These are phyloP conservation scores for Tremellales sp. DNA, from an alignment of 1,284 basidiomycete genomes.

Conservation along the genomic window DNA sequence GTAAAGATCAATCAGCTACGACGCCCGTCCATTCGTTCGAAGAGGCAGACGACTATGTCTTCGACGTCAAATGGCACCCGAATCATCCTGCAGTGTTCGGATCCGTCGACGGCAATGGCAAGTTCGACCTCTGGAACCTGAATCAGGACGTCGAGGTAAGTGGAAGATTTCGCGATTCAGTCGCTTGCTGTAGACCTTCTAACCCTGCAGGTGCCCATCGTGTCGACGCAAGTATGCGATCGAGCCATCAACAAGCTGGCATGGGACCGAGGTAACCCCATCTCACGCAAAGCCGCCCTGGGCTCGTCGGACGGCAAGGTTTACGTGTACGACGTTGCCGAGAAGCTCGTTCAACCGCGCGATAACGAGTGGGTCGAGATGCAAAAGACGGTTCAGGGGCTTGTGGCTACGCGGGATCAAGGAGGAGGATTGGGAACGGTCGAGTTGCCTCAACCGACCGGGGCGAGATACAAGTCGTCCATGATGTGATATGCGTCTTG, in stretches of 20 bases:
- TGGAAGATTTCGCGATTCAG: conserved; percentile 9
- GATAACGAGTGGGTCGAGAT: conserved; percentile 86
- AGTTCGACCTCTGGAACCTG: conserved; percentile 95
- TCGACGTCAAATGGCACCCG: conserved; percentile 97
- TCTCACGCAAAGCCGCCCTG: conserved; percentile 65
- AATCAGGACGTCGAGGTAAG: conserved; percentile 89
- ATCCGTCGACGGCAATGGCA: conserved; percentile 86
- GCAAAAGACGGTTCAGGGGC: conserved; percentile 64
- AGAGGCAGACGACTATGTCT: conserved; percentile 97
- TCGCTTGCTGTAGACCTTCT: not conserved
- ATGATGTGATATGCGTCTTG: conserved; percentile 2
- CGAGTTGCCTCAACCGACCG: not conserved
- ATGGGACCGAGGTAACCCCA: conserved; percentile 82
- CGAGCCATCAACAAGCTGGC: conserved; percentile 90
- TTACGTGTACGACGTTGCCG: conserved; percentile 92
- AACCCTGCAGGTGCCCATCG: conserved; percentile 33
- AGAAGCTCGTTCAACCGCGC: conserved; percentile 67
- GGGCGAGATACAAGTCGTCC: conserved; percentile 6
- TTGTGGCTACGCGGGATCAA: conserved; percentile 11
- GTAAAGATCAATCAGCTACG: conserved; percentile 44
- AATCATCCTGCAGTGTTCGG: conserved; percentile 91
- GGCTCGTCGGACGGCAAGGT: conserved; percentile 88
- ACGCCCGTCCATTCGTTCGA: conserved; percentile 85
- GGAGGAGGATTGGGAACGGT: not conserved
- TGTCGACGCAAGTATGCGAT: conserved; percentile 52